Base-by-base conservation (phyloP, 176 grass and related monocot species). In the Eleusine indica region DNA sequence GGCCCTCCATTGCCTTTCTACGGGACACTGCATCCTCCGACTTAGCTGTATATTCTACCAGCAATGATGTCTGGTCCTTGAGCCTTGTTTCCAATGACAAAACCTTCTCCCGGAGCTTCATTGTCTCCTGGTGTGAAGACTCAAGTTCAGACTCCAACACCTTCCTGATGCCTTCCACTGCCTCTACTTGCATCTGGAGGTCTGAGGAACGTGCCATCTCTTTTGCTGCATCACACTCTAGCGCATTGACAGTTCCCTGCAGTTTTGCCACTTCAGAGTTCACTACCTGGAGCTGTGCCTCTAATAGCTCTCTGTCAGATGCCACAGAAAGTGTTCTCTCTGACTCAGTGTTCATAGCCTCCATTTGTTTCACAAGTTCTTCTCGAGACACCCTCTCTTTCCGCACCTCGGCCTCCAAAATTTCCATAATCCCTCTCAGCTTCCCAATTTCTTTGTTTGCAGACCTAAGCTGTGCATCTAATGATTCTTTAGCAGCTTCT, bases 31-130 rank as follows among this genome's bases (percentile, higher is more conserved):
- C 86, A 84, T 69, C 83, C 87, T 95, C 89, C 7, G 68, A 72
- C 81, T 89, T 94, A 52, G 85, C 86, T 74, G 87, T 87, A 83
- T 80, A 93, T 89, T 94, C 89, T 66, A 89, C 87, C 52, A 89
- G 82, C 70, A 89, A 86, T 28, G 68, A 77, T 43, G 77, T 92
- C 88, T 94, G 88, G 66, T 96, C 91, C 82, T 90, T 83, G 38
- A 92, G 53, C 76, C 92, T 87, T 11, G 40, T 47, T 81, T 96
- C 91, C 78, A 91, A 64, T 25, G 75, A 94, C 41, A 25, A 47
- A 30, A 92, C 74, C 66, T 91, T 91, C 78, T 94, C 97, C 43
- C 69, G 57, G 47, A 89, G 88, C 54, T 82, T 94, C 68, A 82
- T 80, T 53, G 56, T 84, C 70, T 80, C 80, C 80, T 76, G 80